Conservation (phyloP, 768 basidiomycete genomes). For the Udeniomyces megalosporus region DNA sequence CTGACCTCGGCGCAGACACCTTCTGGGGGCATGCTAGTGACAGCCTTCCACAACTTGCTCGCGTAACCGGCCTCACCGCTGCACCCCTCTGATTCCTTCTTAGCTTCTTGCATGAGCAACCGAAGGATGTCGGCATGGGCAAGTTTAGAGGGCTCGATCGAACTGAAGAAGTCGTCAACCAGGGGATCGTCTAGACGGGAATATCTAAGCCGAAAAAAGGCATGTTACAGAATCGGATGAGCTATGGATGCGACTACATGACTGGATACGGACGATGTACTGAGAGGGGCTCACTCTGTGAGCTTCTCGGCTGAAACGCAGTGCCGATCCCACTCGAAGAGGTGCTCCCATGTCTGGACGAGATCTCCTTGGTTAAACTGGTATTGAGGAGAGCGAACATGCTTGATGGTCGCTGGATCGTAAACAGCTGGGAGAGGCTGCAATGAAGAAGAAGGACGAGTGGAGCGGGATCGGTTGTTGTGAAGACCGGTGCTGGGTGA, state of each 20-base stretch:
- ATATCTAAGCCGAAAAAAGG: not conserved
- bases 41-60: not conserved
- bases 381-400: too few species aligned
- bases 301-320: slow-evolving; percentile 4
- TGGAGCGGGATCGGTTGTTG: too few species aligned
- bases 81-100: not conserved
- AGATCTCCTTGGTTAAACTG: not conserved
- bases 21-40: not conserved
- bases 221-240: not conserved
- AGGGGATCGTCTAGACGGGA: not conserved
- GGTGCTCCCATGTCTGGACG: slow-evolving; percentile 1
- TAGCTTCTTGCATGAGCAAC: not conserved
- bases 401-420: too few species aligned
- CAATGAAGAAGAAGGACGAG: too few species aligned
- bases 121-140: not conserved
- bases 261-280: not conserved
- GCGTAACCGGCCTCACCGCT: not conserved
- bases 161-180: slow-evolving; percentile 1
- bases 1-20: slow-evolving; percentile 1
- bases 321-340: slow-evolving; percentile 3
- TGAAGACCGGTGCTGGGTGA: too few species aligned
- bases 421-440: too few species aligned
- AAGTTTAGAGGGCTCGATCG: not conserved
- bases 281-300: not conserved
- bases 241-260: not conserved